Evolutionary conservation across 1,284 basidiomycete genomes (phyloP).

Genomic region (Polyporus tsugae): DNA sequence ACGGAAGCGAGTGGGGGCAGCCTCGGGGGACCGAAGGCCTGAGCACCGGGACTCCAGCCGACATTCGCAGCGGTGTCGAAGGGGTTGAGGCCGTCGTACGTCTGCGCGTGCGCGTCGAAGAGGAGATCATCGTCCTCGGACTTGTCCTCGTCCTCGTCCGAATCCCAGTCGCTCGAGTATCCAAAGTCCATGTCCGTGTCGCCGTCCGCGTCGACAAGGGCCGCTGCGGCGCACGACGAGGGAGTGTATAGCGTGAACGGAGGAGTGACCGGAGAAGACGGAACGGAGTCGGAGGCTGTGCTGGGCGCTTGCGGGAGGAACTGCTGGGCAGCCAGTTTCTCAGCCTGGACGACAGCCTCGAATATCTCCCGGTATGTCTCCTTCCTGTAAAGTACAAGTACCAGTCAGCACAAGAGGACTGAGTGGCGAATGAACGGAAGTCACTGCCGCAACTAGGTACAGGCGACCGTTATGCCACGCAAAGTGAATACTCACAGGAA

Average conservation of each 20-base stretch:
- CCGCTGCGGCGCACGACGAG: slow-evolving; percentile 13
- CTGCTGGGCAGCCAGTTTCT: slow-evolving; percentile 11
- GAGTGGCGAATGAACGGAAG: background rate
- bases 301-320: slow-evolving; percentile 9
- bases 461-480: background rate
- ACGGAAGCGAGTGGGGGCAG: slow-evolving; percentile 29
- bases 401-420: slow-evolving; percentile 3
- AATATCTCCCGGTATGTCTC: slow-evolving; percentile 21
- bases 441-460: slow-evolving; percentile 6
- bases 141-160: slow-evolving; percentile 26
- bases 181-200: slow-evolving; percentile 19
- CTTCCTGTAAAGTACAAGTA: slow-evolving; percentile 13
- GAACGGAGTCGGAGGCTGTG: slow-evolving; percentile 5
- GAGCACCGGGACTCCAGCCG: background rate
- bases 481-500: slow-evolving; percentile 20
- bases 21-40: slow-evolving; percentile 4
- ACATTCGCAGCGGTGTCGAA: slow-evolving; percentile 1
- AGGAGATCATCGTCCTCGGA: slow-evolving; percentile 17
- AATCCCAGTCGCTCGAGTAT: slow-evolving; percentile 20
- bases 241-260: slow-evolving; percentile 31
- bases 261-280: background rate
- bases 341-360: slow-evolving; percentile 28
- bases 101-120: slow-evolving; percentile 14
- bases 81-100: slow-evolving; percentile 20
- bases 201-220: slow-evolving; percentile 18